Percentiles rank a stretch among this genome's conserved stretches.
Conservation (phyloP, 2,329 filamentous ascomycete species). For the Monilinia polystroma region DNA sequence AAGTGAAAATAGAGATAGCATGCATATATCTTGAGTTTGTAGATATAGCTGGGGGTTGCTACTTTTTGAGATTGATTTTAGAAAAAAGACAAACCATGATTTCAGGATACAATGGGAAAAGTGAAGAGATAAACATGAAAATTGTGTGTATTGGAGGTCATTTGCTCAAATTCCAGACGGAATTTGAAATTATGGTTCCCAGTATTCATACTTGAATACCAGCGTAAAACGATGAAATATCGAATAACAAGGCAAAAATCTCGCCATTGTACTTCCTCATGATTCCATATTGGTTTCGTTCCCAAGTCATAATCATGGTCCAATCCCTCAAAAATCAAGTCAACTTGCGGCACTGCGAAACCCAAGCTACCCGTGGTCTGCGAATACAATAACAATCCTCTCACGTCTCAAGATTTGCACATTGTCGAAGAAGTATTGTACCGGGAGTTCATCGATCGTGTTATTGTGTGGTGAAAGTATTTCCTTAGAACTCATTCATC, state of each 20-base stretch:
- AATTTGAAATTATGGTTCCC: not conserved
- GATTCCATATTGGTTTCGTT: not conserved
- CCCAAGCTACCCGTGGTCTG: not conserved
- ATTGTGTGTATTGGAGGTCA: not conserved
- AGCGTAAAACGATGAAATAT: not conserved
- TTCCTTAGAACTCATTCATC: constrained; percentile 17
- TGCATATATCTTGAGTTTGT: not conserved
- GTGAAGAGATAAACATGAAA: constrained; percentile 1
- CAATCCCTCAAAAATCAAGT: not conserved
- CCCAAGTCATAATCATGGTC: not conserved
- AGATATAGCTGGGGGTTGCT: not conserved
- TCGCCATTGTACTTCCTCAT: not conserved
- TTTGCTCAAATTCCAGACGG: not conserved
- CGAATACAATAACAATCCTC: not conserved
- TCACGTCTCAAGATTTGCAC: constrained; percentile 20
- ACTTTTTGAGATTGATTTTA: not conserved
- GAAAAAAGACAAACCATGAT: not conserved
- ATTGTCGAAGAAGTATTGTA: constrained; percentile 12
- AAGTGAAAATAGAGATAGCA: not conserved
- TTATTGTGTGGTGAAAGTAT: constrained; percentile 23
- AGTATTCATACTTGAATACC: constrained; percentile 7
- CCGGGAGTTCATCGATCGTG: constrained; percentile 18
- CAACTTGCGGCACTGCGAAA: not conserved
- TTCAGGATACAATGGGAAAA: not conserved
- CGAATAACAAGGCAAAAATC: constrained; percentile 4